These are phyloP conservation scores for Fusarium buxicola DNA, from an alignment of 2,329 filamentous ascomycete genomes.

Conservation along the genomic window DNA sequence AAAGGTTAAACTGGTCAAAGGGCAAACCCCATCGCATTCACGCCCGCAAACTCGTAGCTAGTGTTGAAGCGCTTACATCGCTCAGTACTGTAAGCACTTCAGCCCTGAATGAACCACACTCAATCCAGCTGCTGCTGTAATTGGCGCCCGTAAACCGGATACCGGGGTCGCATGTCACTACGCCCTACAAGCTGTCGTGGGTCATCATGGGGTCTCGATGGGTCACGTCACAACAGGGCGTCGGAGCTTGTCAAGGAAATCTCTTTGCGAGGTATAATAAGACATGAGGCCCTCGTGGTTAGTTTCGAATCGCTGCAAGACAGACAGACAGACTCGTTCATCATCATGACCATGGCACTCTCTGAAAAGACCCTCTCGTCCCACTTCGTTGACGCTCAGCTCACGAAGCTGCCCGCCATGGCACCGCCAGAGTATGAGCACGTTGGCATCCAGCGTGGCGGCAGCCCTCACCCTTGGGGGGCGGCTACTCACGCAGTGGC, in stretches of 20 bases:
- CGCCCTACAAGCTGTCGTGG: conserved; percentile 39
- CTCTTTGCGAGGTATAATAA: conserved; percentile 14
- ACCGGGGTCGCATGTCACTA: conserved; percentile 28
- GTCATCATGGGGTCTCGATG: conserved; percentile 28
- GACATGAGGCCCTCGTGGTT: not conserved
- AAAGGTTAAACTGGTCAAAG: no score
- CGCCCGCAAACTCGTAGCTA: conserved; percentile 6
- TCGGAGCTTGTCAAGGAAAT: not conserved
- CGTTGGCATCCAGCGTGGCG: conserved; percentile 24
- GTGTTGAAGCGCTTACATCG: not conserved
- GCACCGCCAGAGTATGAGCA: conserved; percentile 34
- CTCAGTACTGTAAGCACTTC: conserved; percentile 8
- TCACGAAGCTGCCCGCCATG: conserved; percentile 19
- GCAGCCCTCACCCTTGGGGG: conserved; percentile 25
- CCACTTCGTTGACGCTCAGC: conserved; percentile 22
- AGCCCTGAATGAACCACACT: no score
- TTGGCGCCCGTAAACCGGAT: conserved; percentile 2
- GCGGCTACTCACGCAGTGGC: conserved; percentile 16
- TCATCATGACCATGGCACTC: conserved; percentile 19
- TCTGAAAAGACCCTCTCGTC: conserved; percentile 17
- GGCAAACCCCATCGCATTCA: conserved; percentile 20
- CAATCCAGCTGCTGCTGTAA: not conserved
- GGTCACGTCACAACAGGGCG: conserved; percentile 38
- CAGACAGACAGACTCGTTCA: no score
- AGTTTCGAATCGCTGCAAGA: not conserved